Conservation (phyloP, 371 early-diverging fungal species). For the Saksenaea vasiformis region DNA sequence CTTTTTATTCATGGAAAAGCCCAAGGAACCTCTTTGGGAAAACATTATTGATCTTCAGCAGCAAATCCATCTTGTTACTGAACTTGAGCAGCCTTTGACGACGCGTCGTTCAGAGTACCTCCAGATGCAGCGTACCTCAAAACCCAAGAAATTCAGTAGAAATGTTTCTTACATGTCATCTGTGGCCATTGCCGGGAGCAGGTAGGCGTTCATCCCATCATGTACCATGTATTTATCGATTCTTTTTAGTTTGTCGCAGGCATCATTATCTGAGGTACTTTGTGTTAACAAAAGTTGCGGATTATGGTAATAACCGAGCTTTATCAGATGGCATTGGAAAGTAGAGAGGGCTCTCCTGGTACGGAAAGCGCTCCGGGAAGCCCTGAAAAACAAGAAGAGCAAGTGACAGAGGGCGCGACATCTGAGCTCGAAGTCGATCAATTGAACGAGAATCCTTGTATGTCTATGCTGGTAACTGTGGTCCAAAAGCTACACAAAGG, state of each 20-base stretch:
- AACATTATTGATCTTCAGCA: slow-evolving; percentile 51
- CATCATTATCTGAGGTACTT: slow-evolving; percentile 26
- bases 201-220: slow-evolving; percentile 17
- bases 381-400: slow-evolving; percentile 2
- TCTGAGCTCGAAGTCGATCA: slow-evolving; percentile 52
- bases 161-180: slow-evolving; percentile 27
- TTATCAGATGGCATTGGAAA: slow-evolving; percentile 20
- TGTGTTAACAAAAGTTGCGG: neutral
- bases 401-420: neutral
- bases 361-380: neutral
- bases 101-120: slow-evolving; percentile 41
- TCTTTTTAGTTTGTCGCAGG: slow-evolving; percentile 27
- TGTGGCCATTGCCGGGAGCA: slow-evolving; percentile 32
- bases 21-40: slow-evolving; percentile 49
- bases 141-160: neutral
- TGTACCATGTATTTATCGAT: neutral
- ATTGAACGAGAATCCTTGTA: slow-evolving; percentile 63
- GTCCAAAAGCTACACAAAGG: slow-evolving; percentile 48
- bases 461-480: slow-evolving; percentile 52
- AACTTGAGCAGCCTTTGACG: slow-evolving; percentile 30
- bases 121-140: slow-evolving; percentile 13
- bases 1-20: slow-evolving; percentile 49
- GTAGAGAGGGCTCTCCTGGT: slow-evolving; percentile 2
- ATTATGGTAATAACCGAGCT: neutral
- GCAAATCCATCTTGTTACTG: slow-evolving; percentile 12